Conservation (phyloP, 345 rosid genomes). For the Triadica sebifera region DNA sequence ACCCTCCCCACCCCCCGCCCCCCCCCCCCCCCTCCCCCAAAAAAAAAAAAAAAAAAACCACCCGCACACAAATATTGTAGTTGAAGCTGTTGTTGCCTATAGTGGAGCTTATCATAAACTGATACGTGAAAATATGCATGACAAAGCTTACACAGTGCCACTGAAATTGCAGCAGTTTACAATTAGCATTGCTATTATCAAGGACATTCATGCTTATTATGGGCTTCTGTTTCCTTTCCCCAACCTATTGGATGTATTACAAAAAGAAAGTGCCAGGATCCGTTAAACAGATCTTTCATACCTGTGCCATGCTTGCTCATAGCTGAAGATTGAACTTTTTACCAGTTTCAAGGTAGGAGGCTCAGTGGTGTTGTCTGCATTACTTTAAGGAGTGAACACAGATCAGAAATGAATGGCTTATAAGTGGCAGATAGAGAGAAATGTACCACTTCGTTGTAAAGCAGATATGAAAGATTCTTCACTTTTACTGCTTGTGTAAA, state of each 20-base stretch:
- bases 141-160: not conserved
- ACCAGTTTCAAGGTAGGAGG: slow-evolving; percentile 66
- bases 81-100: not conserved
- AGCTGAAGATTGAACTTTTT: slow-evolving; percentile 91
- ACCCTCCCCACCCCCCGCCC: not conserved
- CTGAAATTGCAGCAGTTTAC: not conserved
- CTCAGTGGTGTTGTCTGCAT: slow-evolving; percentile 64
- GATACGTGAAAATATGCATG: not conserved
- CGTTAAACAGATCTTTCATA: slow-evolving; percentile 27
- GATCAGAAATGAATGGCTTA: slow-evolving; percentile 15
- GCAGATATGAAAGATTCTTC: slow-evolving; percentile 86
- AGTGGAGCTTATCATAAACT: not conserved
- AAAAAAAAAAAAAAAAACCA: no score
- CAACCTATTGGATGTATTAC: not conserved
- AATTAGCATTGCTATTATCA: not conserved
- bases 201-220: not conserved
- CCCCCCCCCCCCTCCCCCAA: no score
- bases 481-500: slow-evolving; percentile 90
- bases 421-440: slow-evolving; percentile 16
- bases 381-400: slow-evolving; percentile 29
- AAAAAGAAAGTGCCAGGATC: slow-evolving; percentile 1
- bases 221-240: not conserved
- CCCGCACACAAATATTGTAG: not conserved
- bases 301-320: slow-evolving; percentile 99
- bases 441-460: slow-evolving; percentile 69